Evolutionary conservation across 768 basidiomycete species (phyloP).

Genomic region (Gloeopeniophorella convolvens): DNA sequence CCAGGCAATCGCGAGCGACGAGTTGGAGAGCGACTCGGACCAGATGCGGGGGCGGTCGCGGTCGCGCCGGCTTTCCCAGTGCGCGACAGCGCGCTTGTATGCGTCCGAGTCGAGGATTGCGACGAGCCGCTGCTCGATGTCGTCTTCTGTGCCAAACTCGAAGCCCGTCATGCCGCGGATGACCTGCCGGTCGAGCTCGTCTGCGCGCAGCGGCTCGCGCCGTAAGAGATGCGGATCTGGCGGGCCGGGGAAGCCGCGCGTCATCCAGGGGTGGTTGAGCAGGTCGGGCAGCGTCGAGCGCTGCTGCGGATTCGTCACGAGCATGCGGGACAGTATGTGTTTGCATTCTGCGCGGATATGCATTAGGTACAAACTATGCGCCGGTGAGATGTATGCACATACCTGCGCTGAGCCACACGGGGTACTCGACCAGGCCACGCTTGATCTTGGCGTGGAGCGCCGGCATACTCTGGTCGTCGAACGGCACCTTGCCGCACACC

Average conservation of each 20-base stretch:
- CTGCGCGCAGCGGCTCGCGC: slow-evolving; percentile 81
- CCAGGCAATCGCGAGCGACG: slow-evolving; percentile 61
- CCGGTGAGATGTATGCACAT: slow-evolving; percentile 26
- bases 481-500: slow-evolving; percentile 97
- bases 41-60: slow-evolving; percentile 34
- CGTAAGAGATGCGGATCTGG: slow-evolving; percentile 82
- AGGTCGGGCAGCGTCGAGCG: slow-evolving; percentile 84
- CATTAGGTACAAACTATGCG: slow-evolving; percentile 11
- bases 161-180: slow-evolving; percentile 92
- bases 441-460: slow-evolving; percentile 99
- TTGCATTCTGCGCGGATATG: slow-evolving; percentile 70
- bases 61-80: slow-evolving; percentile 70
- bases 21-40: slow-evolving; percentile 58
- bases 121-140: slow-evolving; percentile 70
- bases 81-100: slow-evolving; percentile 64
- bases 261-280: slow-evolving; percentile 87
- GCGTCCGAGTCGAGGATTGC: slow-evolving; percentile 70
- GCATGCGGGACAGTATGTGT: slow-evolving; percentile 86
- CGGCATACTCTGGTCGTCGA: slow-evolving; percentile 99
- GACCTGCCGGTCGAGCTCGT: slow-evolving; percentile 84
- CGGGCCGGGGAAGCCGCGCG: slow-evolving; percentile 73
- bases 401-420: slow-evolving; percentile 94
- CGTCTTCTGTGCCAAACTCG: slow-evolving; percentile 87
- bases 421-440: slow-evolving; percentile 93
- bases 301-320: slow-evolving; percentile 85